Percentiles rank a stretch among this genome's conserved stretches.
Evolutionary conservation across 768 basidiomycete genomes (phyloP).

Genomic region (Suillus subluteus): DNA sequence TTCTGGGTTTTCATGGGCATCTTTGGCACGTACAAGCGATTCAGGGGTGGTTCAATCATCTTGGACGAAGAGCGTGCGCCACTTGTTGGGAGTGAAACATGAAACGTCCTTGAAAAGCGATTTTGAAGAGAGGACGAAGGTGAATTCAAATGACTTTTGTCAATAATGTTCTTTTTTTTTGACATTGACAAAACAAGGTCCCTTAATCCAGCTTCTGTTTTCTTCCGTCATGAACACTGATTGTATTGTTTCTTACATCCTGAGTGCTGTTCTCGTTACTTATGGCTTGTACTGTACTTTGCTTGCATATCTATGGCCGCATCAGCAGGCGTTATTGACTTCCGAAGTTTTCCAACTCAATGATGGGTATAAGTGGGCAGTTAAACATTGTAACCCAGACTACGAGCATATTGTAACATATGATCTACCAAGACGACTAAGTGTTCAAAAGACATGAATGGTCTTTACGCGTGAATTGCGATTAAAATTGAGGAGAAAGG

Average conservation of each 20-base stretch:
- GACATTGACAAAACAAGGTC: neutral
- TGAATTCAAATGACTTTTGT: neutral
- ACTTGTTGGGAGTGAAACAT: constrained; percentile 53
- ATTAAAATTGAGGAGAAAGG: neutral
- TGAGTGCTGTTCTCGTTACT: neutral
- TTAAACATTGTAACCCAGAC: constrained; percentile 1
- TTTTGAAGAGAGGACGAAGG: neutral
- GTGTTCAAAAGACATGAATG: neutral
- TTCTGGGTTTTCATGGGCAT: constrained; percentile 84
- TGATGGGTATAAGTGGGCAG: neutral
- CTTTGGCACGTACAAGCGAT: constrained; percentile 53
- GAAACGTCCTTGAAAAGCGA: constrained; percentile 9
- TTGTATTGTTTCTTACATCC: neutral
- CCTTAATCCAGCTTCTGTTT: neutral
- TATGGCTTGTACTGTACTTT: neutral
- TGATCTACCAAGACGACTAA: neutral
- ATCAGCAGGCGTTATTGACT: neutral
- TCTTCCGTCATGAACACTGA: neutral
- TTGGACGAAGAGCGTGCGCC: constrained; percentile 92
- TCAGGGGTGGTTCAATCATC: constrained; percentile 53
- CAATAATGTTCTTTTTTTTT: neutral
- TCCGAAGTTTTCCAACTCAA: neutral
- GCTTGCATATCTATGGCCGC: neutral
- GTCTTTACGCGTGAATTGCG: neutral
- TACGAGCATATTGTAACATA: neutral